These are phyloP conservation scores for Tephrocybe sp. DNA, from an alignment of 768 basidiomycete species.

Conservation along the genomic window DNA sequence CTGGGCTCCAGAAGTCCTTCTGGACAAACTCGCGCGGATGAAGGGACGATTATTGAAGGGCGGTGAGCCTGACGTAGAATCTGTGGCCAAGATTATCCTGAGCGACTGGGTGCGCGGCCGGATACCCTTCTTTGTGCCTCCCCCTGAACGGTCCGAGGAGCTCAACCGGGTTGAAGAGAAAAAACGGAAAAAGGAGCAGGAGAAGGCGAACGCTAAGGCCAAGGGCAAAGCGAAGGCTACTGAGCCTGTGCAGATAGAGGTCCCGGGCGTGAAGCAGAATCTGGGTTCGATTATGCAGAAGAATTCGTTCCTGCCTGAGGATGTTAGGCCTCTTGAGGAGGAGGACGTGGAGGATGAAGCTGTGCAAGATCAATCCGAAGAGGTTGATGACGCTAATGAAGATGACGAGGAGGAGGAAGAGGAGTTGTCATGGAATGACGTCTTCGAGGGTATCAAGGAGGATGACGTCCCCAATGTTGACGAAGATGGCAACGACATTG, in stretches of 20 bases:
- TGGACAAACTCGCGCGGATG: conserved; percentile 85
- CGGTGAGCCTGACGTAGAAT: conserved; percentile 91
- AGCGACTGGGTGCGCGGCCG: conserved; percentile 97
- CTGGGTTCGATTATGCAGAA: conserved; percentile 86
- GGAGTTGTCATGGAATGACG: conserved; percentile 82
- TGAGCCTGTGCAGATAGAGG: conserved; percentile 34
- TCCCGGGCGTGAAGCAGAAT: conserved; percentile 80
- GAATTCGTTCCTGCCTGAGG: conserved; percentile 84
- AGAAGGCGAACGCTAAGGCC: conserved; percentile 45
- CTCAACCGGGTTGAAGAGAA: conserved; percentile 66
- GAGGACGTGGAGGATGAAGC: conserved; percentile 46
- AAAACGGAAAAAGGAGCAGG: conserved; percentile 43
- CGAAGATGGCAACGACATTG: conserved; percentile 26
- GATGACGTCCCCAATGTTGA: conserved; percentile 25
- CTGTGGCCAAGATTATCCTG: conserved; percentile 92
- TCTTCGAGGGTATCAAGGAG: conserved; percentile 63
- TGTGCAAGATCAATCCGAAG: conserved; percentile 35
- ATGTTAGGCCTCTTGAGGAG: conserved; percentile 67
- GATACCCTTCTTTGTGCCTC: conserved; percentile 94
- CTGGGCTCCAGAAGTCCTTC: conserved; percentile 78
- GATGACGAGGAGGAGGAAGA: conserved; percentile 43
- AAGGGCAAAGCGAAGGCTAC: conserved; percentile 57
- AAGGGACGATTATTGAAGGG: conserved; percentile 91
- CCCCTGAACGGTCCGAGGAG: conserved; percentile 80
- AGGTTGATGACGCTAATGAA: conserved; percentile 33